phyloP scores from a whole-genome alignment of 2,329 filamentous ascomycete genomes.

The Neopestalotiopsis sp. region DNA sequence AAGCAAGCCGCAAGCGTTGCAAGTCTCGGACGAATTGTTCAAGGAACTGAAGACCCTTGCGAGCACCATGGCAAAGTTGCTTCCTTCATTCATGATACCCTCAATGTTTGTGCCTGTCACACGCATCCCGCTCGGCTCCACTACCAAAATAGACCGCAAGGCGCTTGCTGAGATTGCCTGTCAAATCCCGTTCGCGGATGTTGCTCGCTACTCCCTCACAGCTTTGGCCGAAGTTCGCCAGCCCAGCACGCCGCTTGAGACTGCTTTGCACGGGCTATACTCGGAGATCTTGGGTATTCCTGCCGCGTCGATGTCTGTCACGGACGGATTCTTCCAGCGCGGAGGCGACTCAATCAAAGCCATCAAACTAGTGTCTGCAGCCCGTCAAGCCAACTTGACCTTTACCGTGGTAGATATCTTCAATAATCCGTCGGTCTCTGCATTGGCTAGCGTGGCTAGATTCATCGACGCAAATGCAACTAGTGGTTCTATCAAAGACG shows the following conservation, averaged over 20 bases:
- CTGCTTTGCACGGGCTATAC: slow-evolving; percentile 27
- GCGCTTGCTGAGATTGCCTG: slow-evolving; percentile 13
- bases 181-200: slow-evolving; percentile 13
- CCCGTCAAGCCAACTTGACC: slow-evolving; percentile 45
- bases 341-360: slow-evolving; percentile 39
- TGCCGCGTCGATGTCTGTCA: slow-evolving; percentile 34
- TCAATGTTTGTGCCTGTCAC: slow-evolving; percentile 12
- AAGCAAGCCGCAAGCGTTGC: slow-evolving; percentile 13
- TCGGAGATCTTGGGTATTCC: slow-evolving; percentile 34
- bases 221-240: slow-evolving; percentile 15
- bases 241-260: slow-evolving; percentile 15
- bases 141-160: slow-evolving; percentile 12
- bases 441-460: slow-evolving; percentile 23
- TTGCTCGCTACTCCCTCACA: slow-evolving; percentile 18
- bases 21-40: slow-evolving; percentile 14
- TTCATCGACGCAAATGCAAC: slow-evolving; percentile 12
- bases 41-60: slow-evolving; percentile 12
- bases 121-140: background rate
- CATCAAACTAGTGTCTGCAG: slow-evolving; percentile 46
- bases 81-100: slow-evolving; percentile 17
- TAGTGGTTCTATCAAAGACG: background rate
- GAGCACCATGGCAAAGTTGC: slow-evolving; percentile 11
- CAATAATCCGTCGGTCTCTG: slow-evolving; percentile 32
- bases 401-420: slow-evolving; percentile 58
- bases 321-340: slow-evolving; percentile 45